phyloP scores from a whole-genome alignment of 2,329 filamentous ascomycete genomes.

The Exophiala sp. region DNA sequence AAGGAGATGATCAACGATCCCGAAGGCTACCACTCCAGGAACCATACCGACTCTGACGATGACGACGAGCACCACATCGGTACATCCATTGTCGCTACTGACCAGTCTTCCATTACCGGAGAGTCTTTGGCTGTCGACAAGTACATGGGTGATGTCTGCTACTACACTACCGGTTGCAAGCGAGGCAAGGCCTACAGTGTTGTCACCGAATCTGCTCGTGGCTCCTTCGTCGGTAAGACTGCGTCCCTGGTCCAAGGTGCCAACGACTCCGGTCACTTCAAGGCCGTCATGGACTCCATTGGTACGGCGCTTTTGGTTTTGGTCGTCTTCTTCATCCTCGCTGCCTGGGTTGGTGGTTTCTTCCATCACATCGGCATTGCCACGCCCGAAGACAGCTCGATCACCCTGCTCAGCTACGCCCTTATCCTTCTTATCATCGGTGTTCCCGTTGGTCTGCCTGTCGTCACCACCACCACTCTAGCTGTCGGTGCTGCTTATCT shows the following conservation, averaged over 20 bases:
- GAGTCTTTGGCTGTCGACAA: conserved; percentile 76
- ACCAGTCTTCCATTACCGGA: conserved; percentile 78
- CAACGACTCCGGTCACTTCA: conserved; percentile 74
- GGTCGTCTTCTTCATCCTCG: conserved; percentile 73
- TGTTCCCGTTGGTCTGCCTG: conserved; percentile 75
- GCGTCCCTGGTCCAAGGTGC: conserved; percentile 71
- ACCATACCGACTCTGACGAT: conserved; percentile 55
- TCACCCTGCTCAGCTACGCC: conserved; percentile 65
- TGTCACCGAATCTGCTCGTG: conserved; percentile 63
- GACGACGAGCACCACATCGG: conserved; percentile 61
- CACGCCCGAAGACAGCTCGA: conserved; percentile 54
- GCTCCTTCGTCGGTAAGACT: conserved; percentile 74
- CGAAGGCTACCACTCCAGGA: conserved; percentile 58
- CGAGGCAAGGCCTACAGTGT: conserved; percentile 72
- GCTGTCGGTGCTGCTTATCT: conserved; percentile 75
- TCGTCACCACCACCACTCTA: conserved; percentile 73
- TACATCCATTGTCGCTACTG: conserved; percentile 65
- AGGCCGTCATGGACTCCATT: conserved; percentile 80
- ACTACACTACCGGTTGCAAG: conserved; percentile 80
- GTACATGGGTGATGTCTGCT: conserved; percentile 71
- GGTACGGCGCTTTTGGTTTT: conserved; percentile 70
- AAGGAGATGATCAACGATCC: conserved; percentile 60
- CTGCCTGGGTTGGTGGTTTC: conserved; percentile 75
- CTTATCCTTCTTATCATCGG: conserved; percentile 71
- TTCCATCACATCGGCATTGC: conserved; percentile 66